These are phyloP conservation scores for Cordyceps fumosorosea DNA, from an alignment of 2,329 filamentous ascomycete species.

Conservation along the genomic window DNA sequence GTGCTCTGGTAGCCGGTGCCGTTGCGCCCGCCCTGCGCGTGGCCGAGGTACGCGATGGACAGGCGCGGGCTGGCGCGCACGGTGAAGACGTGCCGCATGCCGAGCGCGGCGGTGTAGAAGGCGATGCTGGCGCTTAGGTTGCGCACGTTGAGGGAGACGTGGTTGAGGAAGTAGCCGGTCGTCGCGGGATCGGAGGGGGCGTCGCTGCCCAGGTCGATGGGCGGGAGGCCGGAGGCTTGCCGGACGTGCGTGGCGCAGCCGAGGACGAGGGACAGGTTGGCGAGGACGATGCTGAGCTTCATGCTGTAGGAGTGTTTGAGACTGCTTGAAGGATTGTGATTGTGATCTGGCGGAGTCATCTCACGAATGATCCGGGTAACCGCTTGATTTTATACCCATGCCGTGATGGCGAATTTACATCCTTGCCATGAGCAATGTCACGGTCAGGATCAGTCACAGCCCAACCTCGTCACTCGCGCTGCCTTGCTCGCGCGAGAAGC, in stretches of 20 bases:
- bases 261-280: slow-evolving; percentile 31
- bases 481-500: too few species aligned
- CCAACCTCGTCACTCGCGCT: too few species aligned
- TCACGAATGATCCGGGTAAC: too few species aligned
- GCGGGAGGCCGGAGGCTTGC: background rate
- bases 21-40: slow-evolving; percentile 30
- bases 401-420: too few species aligned
- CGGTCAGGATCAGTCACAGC: too few species aligned
- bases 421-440: too few species aligned
- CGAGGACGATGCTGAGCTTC: slow-evolving; percentile 19
- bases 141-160: slow-evolving; percentile 19
- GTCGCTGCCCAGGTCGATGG: slow-evolving; percentile 16
- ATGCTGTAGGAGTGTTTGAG: too few species aligned
- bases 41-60: slow-evolving; percentile 29
- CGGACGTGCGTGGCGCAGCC: slow-evolving; percentile 23
- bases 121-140: slow-evolving; percentile 24
- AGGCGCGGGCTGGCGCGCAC: slow-evolving; percentile 22
- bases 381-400: too few species aligned
- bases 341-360: too few species aligned
- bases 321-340: too few species aligned
- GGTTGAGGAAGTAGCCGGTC: slow-evolving; percentile 22
- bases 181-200: slow-evolving; percentile 24
- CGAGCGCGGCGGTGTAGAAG: slow-evolving; percentile 29
- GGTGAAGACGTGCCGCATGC: slow-evolving; percentile 24
- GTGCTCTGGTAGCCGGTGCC: slow-evolving; percentile 30